Conservation (phyloP, 208 protist genomes). For the Novymonas esmeraldas region DNA sequence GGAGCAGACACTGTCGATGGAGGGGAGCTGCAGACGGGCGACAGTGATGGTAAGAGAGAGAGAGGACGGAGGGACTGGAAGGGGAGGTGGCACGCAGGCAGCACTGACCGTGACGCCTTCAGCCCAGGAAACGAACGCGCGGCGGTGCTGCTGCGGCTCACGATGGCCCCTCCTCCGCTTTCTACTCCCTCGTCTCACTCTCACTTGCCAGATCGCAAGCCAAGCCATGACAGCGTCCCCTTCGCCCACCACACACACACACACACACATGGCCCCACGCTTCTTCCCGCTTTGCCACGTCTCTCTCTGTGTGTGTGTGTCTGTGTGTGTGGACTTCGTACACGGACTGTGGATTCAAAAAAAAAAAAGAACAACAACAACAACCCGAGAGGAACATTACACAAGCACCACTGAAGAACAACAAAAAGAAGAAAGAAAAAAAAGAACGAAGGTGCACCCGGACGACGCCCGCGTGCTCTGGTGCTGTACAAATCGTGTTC, state of each 20-base stretch:
- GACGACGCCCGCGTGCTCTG: too few relatives aligned
- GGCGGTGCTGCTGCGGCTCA: too few relatives aligned
- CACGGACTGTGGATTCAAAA: not conserved
- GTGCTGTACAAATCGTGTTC: too few relatives aligned
- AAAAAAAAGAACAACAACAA: not conserved
- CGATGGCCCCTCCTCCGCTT: too few relatives aligned
- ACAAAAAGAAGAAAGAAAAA: too few relatives aligned
- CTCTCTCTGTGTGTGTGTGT: not conserved
- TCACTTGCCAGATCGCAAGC: too few relatives aligned
- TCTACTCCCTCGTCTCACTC: too few relatives aligned
- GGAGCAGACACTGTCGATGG: too few relatives aligned
- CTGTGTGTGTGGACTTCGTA: not conserved
- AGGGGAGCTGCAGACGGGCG: not conserved
- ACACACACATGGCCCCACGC: not conserved
- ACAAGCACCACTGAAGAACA: not conserved
- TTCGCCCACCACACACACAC: too few relatives aligned
- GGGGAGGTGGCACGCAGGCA: not conserved
- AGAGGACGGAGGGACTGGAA: not conserved
- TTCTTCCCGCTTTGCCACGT: not conserved
- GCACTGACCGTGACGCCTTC: not conserved
- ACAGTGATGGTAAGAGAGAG: not conserved
- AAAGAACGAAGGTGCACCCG: too few relatives aligned
- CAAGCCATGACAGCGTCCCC: not conserved
- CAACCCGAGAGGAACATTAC: not conserved
- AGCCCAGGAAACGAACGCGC: not conserved